Base-by-base conservation (phyloP, 2,329 filamentous ascomycete species). In the Xylariomycetidae sp. region DNA sequence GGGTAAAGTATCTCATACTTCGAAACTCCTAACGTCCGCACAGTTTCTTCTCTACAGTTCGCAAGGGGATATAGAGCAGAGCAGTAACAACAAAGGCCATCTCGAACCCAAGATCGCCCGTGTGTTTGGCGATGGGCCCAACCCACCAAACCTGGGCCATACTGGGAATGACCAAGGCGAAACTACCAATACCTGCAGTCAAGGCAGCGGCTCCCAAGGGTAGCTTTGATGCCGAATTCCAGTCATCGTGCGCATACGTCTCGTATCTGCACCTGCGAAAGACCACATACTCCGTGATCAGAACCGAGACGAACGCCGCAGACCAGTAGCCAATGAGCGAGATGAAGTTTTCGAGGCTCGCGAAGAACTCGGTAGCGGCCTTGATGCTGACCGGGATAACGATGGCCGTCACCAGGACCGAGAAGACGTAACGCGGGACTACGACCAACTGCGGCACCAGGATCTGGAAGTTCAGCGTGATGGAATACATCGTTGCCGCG, bases 21-120 rank as follows among this genome's bases (percentile, higher is more conserved):
- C n/a, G n/a, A n/a, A n/a, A n/a, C n/a, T n/a, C n/a, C 42, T 44
- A 54, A 29, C 52, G 49, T 3, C 52, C 51, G 17, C 43, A 46
- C 8, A 51, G 17, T 38, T 44, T 50, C 42, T 49, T 57, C 52
- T 70, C 66, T 25, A 63, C 15, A 31, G 45, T 47, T 22, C 66
- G 50, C 23, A 68, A 48, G 4, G 64, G 64, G 6, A 67, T 36
- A 40, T 70, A 70, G 16, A 68, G 42, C 35, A 64, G 26, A n/a
- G 55, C 56, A 7, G 61, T 63, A 9, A 69, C 50, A 18, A 65
- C 63, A 47, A 81, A 71, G 0, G 76, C 76, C 52, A 78, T 57
- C 59, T 82, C 78, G 37, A 82, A 80, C 0, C 78, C 79, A 50
- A 82, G 72, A 42, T 82, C 77, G 0, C 78, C 78, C 9, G 76